Percentiles rank a stretch among this genome's conserved stretches.
Evolutionary conservation across 495 filamentous ascomycete genomes (phyloP).

Genomic region (Immersiella caudata): DNA sequence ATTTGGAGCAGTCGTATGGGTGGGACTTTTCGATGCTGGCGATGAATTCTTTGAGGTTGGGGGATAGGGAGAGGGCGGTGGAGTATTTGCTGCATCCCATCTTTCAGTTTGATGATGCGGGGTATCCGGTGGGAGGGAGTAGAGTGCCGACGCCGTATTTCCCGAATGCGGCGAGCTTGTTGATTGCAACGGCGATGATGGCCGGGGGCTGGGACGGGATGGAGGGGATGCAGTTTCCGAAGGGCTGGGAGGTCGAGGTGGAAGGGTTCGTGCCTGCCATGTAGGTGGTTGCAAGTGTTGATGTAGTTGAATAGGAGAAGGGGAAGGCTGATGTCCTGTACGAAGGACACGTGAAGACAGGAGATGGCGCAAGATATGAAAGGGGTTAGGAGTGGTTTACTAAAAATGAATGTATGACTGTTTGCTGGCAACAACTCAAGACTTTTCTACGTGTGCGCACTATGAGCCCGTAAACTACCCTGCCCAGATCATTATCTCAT

Average conservation of each 20-base stretch:
- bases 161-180: conserved; percentile 49
- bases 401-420: conserved; percentile 9
- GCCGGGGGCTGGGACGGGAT: conserved; percentile 56
- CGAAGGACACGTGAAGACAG: too few species aligned
- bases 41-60: conserved; percentile 54
- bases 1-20: conserved; percentile 51
- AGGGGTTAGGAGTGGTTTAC: too few species aligned
- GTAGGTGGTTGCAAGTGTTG: conserved; percentile 14
- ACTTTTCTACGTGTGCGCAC: background rate
- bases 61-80: conserved; percentile 50
- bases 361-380: background rate
- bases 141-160: conserved; percentile 61
- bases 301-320: too few species aligned
- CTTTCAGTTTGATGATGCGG: conserved; percentile 55
- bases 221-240: conserved; percentile 47
- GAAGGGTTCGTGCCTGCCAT: conserved; percentile 50
- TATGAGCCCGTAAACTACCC: background rate
- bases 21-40: conserved; percentile 61
- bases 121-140: conserved; percentile 54
- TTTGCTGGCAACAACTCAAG: conserved; percentile 33
- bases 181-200: conserved; percentile 59
- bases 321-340: background rate
- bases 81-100: conserved; percentile 51
- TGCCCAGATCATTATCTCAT: background rate
- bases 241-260: conserved; percentile 47